These are phyloP conservation scores for Tetracentron sinense DNA, from an alignment of 164 flowering plant genomes.

Conservation along the genomic window DNA sequence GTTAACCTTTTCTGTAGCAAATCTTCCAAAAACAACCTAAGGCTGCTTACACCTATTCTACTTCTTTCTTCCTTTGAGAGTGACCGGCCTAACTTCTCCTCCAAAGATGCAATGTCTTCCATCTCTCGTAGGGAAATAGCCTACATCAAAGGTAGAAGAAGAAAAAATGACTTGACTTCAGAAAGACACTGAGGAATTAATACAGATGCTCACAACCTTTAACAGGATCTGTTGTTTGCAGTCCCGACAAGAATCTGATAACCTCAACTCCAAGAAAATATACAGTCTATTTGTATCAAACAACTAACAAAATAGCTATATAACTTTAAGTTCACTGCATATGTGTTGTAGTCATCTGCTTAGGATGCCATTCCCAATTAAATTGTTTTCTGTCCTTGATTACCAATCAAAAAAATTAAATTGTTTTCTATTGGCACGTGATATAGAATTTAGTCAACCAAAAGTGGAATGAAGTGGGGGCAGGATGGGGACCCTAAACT, in stretches of 20 bases:
- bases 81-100: slow-evolving; percentile 77
- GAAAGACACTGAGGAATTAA: background rate
- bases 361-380: no score
- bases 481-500: background rate
- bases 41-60: slow-evolving; percentile 88
- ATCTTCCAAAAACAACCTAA: slow-evolving; percentile 80
- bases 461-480: background rate
- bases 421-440: no score
- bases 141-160: slow-evolving; percentile 27
- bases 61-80: slow-evolving; percentile 79
- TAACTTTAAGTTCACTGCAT: no score
- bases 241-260: no score
- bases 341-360: no score
- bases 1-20: slow-evolving; percentile 69
- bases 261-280: no score
- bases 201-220: background rate
- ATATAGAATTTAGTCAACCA: no score
- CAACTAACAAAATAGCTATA: no score
- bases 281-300: no score
- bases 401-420: no score
- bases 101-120: slow-evolving; percentile 73
- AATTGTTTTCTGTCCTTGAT: no score
- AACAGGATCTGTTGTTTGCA: background rate
- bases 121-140: slow-evolving; percentile 74
- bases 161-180: background rate